A percentile compares a stretch with the other conserved stretches of the same genome.
These are phyloP conservation scores for Panicum hallii DNA, from an alignment of 202 grass and related monocot genomes.

Conservation along the genomic window DNA sequence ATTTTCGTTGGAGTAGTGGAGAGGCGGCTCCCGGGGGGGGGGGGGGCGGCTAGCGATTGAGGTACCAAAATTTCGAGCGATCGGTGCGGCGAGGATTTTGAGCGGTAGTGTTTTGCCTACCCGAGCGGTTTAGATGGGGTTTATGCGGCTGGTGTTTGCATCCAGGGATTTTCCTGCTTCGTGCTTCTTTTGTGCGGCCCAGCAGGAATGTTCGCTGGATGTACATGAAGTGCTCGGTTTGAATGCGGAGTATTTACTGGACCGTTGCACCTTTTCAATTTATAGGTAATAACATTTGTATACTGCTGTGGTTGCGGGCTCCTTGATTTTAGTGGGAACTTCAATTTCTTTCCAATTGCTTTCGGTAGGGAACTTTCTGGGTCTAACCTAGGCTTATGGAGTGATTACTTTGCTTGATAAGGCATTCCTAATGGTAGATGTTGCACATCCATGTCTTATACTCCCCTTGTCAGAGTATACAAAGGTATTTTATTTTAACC, in stretches of 20 bases:
- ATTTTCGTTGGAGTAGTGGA: not conserved
- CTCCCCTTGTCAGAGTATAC: not conserved
- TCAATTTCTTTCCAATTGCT: not conserved
- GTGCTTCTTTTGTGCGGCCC: not conserved
- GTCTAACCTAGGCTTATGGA: not conserved
- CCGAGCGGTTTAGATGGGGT: conserved; percentile 28
- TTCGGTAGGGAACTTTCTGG: not conserved
- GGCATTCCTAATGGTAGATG: not conserved
- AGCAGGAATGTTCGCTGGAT: not conserved
- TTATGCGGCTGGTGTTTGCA: not conserved
- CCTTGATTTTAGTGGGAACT: conserved; percentile 26
- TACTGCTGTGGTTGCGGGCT: not conserved
- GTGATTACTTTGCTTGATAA: not conserved
- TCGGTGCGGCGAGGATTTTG: not conserved
- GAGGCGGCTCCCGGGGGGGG: not conserved
- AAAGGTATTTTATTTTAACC: not conserved
- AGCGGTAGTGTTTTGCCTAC: not conserved
- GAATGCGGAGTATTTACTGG: not conserved
- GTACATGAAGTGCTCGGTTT: not conserved
- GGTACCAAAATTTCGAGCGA: not conserved
- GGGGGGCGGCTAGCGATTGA: not conserved
- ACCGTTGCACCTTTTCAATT: not conserved
- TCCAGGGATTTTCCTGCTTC: not conserved
- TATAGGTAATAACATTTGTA: not conserved
- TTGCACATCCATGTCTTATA: not conserved